These are phyloP conservation scores for Colletotrichum incanum DNA, from an alignment of 2,329 filamentous ascomycete species.

Conservation along the genomic window DNA sequence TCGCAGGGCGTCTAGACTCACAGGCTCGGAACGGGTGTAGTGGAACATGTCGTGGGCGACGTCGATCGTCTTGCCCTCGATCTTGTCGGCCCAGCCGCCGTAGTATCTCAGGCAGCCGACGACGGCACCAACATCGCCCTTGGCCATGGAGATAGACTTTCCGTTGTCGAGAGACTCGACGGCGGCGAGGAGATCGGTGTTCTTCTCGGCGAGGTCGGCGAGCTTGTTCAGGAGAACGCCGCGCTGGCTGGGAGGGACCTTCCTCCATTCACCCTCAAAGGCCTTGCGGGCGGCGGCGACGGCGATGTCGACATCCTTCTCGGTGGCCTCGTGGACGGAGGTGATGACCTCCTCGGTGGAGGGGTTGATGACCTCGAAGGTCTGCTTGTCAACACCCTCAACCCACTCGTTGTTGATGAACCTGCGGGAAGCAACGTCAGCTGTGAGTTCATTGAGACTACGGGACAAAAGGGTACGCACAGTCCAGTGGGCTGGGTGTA, in stretches of 20 bases:
- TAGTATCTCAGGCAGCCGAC: conserved; percentile 78
- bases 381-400: conserved; percentile 86
- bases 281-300: conserved; percentile 89
- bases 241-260: conserved; percentile 79
- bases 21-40: conserved; percentile 86
- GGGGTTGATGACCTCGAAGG: conserved; percentile 94
- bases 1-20: conserved; percentile 50
- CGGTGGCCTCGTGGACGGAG: conserved; percentile 86
- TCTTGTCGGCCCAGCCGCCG: conserved; percentile 93
- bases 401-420: conserved; percentile 97
- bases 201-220: conserved; percentile 85
- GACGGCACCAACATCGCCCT: conserved; percentile 79
- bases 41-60: conserved; percentile 84
- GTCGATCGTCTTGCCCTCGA: conserved; percentile 89
- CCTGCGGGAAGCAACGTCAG: conserved; percentile 56
- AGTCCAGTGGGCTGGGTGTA: conserved; percentile 75
- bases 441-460: neutral
- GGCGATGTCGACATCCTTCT: conserved; percentile 88
- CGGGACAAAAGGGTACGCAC: conserved; percentile 58
- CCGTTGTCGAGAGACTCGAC: conserved; percentile 93
- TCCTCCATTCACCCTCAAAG: conserved; percentile 81
- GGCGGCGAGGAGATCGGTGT: conserved; percentile 81
- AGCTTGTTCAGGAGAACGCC: conserved; percentile 81
- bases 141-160: conserved; percentile 84
- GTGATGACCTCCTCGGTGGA: conserved; percentile 87